Base-by-base conservation (phyloP, 2,329 filamentous ascomycete genomes). In the Alternaria brassicicola region DNA sequence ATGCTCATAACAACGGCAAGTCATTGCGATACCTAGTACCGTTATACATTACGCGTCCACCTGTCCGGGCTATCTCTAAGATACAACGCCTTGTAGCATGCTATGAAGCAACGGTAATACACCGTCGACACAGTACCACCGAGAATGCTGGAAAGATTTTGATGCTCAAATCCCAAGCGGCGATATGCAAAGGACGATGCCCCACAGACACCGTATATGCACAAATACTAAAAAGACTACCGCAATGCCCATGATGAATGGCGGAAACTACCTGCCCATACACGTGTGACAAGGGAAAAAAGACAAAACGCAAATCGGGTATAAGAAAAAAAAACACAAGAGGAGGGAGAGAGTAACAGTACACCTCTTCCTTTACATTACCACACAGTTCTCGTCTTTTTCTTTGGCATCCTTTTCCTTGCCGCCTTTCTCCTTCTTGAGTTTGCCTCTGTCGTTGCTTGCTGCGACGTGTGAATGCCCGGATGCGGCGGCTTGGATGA, bases 401-500 rank as follows among this genome's bases (percentile, higher is more conserved):
- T 59, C 61, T 48, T 65, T 62, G 1, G 25, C 36, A 15, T 51
- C 67, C 51, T 77, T 77, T 15, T 48, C 49, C 35, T 57, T 57
- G 56, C 73, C 76, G 21, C 71, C 60, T 46, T 76, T 76, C 7
- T 52, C 55, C 39, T 55, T 55, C 57, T 75, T 77, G 23, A 74
- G 62, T 50, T 76, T 76, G 53, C 52, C 59, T 51, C 68, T 75
- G 19, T 73, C 68, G 23, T 39, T 46, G 15, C 54, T 51, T 12
- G 62, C 51, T 12, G 66, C 46, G 13, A 61, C 10, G 15, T 63
- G 64, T n/a, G 71, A 54, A 49, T 80, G 81, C 3, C 86, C 87
- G 4, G 85, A 84, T 5, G 93, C 90, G 10, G 95, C 94, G 8
- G 91, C 90, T 61, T 90, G 87, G 61, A 99, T 99, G 38, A 93